phyloP scores from a whole-genome alignment of 805 yeast species.

The Wickerhamomyces sydowiorum region DNA sequence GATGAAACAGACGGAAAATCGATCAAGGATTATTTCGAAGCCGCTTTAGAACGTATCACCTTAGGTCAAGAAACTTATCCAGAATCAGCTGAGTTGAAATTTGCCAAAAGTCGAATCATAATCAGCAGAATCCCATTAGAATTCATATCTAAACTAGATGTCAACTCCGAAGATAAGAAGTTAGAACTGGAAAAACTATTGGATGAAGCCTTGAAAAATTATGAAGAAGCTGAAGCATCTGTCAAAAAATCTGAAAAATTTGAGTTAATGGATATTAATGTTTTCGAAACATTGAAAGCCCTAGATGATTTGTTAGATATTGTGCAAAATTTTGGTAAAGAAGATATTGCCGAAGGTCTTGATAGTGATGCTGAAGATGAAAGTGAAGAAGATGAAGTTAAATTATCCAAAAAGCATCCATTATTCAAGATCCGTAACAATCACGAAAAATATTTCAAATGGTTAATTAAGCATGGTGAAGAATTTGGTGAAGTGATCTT shows the following conservation, averaged over 20 bases:
- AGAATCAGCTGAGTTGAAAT: conserved; percentile 38
- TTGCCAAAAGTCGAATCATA: conserved; percentile 51
- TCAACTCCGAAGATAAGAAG: conserved; percentile 30
- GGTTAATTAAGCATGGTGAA: conserved; percentile 33
- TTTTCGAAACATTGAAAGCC: conserved; percentile 47
- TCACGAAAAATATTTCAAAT: conserved; percentile 41
- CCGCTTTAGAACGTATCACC: conserved; percentile 65
- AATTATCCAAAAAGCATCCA: conserved; percentile 50
- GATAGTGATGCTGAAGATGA: conserved; percentile 50
- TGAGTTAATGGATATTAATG: conserved; percentile 32
- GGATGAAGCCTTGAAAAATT: conserved; percentile 40
- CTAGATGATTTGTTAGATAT: conserved; percentile 67
- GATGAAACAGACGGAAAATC: conserved; percentile 30
- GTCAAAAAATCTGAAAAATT: conserved; percentile 20
- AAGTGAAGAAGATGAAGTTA: conserved; percentile 28
- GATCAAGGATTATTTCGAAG: conserved; percentile 55
- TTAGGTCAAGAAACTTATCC: conserved; percentile 49
- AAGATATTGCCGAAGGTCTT: conserved; percentile 48
- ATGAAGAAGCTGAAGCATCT: conserved; percentile 36
- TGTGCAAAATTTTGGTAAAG: conserved; percentile 58
- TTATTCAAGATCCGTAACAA: conserved; percentile 32
- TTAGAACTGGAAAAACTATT: conserved; percentile 34
- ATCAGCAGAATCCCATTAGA: conserved; percentile 56
- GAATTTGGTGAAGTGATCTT: conserved; percentile 17
- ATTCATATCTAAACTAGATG: conserved; percentile 43